phyloP scores from a whole-genome alignment of 805 yeast species.

The Cyberlindnera maritima region DNA sequence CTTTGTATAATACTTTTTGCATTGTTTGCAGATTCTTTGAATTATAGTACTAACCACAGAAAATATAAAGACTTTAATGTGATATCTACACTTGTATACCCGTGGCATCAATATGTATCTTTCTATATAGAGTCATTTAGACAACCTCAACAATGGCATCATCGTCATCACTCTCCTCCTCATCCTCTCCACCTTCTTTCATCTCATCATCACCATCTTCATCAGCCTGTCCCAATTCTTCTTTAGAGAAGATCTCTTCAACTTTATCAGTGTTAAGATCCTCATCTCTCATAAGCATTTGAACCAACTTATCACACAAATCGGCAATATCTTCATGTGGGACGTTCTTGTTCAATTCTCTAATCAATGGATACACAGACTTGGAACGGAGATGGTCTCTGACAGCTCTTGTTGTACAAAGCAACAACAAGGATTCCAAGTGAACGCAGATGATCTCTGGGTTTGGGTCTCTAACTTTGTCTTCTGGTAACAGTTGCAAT shows the following conservation, averaged over 20 bases:
- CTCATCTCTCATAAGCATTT: conserved; percentile 92
- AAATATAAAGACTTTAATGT: not conserved
- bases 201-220: conserved; percentile 32
- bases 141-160: conserved; percentile 19
- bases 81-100: no score
- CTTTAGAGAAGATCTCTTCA: conserved; percentile 47
- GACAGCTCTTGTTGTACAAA: conserved; percentile 70
- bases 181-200: conserved; percentile 19
- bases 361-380: conserved; percentile 79
- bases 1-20: no score
- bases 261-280: conserved; percentile 38
- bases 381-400: conserved; percentile 79
- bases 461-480: conserved; percentile 74
- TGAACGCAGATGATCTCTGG: conserved; percentile 64
- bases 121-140: no score
- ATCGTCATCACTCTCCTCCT: conserved; percentile 19
- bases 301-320: conserved; percentile 80
- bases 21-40: not conserved
- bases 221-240: conserved; percentile 44
- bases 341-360: conserved; percentile 74
- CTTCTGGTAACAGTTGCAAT: conserved; percentile 72
- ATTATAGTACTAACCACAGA: no score
- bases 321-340: conserved; percentile 53
- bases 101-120: no score
- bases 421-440: conserved; percentile 73